These are phyloP conservation scores for Coemansia sp. DNA, from an alignment of 192 early-diverging fungal species.

Conservation along the genomic window DNA sequence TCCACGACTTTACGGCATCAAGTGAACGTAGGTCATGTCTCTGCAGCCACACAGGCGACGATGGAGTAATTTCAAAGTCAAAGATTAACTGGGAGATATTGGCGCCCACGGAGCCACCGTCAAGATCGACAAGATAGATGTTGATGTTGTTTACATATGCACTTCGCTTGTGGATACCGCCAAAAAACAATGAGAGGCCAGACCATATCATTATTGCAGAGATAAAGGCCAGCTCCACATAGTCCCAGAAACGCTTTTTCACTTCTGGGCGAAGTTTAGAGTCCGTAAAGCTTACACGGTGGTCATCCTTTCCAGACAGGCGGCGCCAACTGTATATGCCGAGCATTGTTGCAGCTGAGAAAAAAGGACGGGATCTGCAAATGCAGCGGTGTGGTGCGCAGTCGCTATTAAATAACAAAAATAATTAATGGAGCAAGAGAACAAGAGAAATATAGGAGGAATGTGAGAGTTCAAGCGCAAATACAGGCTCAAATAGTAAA, in stretches of 20 bases:
- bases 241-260: slow-evolving; percentile 19
- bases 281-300: slow-evolving; percentile 24
- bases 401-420: no score
- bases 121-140: slow-evolving; percentile 42
- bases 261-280: slow-evolving; percentile 18
- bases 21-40: slow-evolving; percentile 3
- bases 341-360: slow-evolving; percentile 7
- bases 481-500: not conserved
- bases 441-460: not conserved
- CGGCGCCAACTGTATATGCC: slow-evolving; percentile 27
- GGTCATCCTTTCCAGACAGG: slow-evolving; percentile 28
- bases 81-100: slow-evolving; percentile 35
- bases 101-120: slow-evolving; percentile 35
- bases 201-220: slow-evolving; percentile 40
- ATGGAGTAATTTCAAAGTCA: slow-evolving; percentile 7
- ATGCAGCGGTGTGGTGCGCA: no score
- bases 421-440: not conserved
- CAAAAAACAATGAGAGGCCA: slow-evolving; percentile 39
- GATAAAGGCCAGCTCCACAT: slow-evolving; percentile 20
- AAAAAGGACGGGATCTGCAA: no score
- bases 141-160: slow-evolving; percentile 29
- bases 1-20: slow-evolving; percentile 17
- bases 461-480: not conserved
- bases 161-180: slow-evolving; percentile 37
- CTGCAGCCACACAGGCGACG: slow-evolving; percentile 26